A percentile compares a stretch with the other conserved stretches of the same genome.
Evolutionary conservation across 176 grass and related monocot genomes (phyloP).

Genomic region (Aegilops bicornis): DNA sequence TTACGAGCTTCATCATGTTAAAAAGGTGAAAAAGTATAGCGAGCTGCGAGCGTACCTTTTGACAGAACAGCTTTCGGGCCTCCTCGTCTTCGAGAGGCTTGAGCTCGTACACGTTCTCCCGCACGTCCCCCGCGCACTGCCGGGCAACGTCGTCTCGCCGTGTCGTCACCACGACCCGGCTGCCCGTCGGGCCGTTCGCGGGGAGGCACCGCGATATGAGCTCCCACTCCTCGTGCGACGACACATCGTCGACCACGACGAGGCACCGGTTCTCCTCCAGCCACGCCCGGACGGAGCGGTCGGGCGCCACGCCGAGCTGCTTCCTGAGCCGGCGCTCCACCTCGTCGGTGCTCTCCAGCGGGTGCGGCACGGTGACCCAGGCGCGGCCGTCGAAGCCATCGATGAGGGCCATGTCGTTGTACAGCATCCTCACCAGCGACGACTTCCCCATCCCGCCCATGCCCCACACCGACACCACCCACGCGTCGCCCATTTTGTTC

Average conservation of each 20-base stretch:
- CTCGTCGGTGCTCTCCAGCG: not conserved
- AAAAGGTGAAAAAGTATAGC: not conserved
- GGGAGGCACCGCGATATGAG: not conserved
- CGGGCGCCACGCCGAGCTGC: not conserved
- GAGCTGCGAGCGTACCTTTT: not conserved
- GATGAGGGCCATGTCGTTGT: conserved; percentile 11
- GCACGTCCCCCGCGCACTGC: not conserved
- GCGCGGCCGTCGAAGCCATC: conserved; percentile 29
- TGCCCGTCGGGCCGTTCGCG: not conserved
- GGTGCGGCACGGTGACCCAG: conserved; percentile 43
- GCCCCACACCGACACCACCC: conserved; percentile 32
- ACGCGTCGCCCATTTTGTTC: not conserved
- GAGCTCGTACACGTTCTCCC: conserved; percentile 6
- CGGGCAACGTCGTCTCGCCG: conserved; percentile 12
- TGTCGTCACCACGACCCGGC: conserved; percentile 40
- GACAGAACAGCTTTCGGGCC: not conserved
- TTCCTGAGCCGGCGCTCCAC: not conserved
- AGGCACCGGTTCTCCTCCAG: not conserved
- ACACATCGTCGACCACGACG: conserved; percentile 37
- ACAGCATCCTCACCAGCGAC: conserved; percentile 18
- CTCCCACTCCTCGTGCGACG: not conserved
- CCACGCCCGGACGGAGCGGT: not conserved
- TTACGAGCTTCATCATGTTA: too few species aligned
- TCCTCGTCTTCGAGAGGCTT: not conserved
- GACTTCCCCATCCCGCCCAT: conserved; percentile 42